Base-by-base conservation (phyloP, 345 rosid species). In the Melastoma malabathricum region DNA sequence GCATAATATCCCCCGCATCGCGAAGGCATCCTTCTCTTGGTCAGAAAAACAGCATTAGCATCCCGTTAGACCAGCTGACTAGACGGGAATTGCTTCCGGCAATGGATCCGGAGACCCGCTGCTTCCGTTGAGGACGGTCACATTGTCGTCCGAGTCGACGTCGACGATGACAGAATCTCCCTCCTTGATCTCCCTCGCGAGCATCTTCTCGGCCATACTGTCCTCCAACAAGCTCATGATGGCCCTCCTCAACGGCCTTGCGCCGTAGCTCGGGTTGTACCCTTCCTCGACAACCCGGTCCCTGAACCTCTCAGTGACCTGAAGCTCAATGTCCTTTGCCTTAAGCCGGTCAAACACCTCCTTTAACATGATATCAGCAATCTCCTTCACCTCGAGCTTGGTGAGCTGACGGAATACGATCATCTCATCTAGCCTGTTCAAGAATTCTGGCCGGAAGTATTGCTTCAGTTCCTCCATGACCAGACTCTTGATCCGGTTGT, bases 231-330 rank as follows among this genome's bases (percentile, higher is more conserved):
- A 66, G 52, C 79, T 74, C 64, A 68, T 66, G 48, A 80, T 67
- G 0, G 87, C 83, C 51, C 85, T 78, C 46, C 76, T 70, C 62
- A 83, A 63, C 0, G 93, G 85, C 51, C 93, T 80, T 0, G 83
- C 93, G 46, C 88, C 85, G 45, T 80, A 76, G 54, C 66, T 68
- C 0, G 76, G 74, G 54, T 69, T 72, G 13, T 70, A 64, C 6
- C 87, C 85, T 69, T 75, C 87, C 16, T 78, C 61, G 0, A 80
- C 72, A 3, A 80, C 64, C 59, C 68, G 68, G 55, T 70, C 74
- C 50, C 49, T 75, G 51, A 78, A 74, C 13, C 65, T 58, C 47
- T 70, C 76, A 0, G 81, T 75, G 51, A 80, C 84, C 14, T 64
- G 68, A 9, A 83, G 68, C 56, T 66, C 64, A 12, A 78, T 75